A percentile compares a stretch with the other conserved stretches of the same genome.
Conservation (phyloP, 2,329 filamentous ascomycete genomes). For the Nothomitra cinnamomea region DNA sequence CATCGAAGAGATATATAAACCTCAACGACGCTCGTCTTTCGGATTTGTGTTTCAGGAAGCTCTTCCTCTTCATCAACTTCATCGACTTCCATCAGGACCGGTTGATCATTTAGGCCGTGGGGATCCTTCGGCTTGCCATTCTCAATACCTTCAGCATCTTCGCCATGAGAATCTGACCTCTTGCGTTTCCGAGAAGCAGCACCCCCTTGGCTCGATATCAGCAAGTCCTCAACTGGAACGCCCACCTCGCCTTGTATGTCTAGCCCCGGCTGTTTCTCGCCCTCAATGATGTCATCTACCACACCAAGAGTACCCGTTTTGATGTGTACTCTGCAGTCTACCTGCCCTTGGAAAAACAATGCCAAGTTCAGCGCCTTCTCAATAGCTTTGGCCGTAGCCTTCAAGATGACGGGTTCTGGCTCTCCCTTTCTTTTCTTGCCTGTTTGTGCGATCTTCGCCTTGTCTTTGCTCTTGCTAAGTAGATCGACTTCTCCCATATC, state of each 20-base stretch:
- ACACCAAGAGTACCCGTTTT: conserved; percentile 46
- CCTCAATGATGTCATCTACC: conserved; percentile 44
- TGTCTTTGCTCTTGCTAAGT: conserved; percentile 12
- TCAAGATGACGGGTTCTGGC: conserved; percentile 37
- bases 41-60: conserved; percentile 10
- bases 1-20: conserved; percentile 8
- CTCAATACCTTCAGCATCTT: background rate
- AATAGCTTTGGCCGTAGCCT: conserved; percentile 51
- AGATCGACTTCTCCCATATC: conserved; percentile 26
- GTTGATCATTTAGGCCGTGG: conserved; percentile 14
- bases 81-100: conserved; percentile 12
- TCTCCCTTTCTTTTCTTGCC: conserved; percentile 15
- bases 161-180: conserved; percentile 3
- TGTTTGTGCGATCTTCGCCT: conserved; percentile 14
- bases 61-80: conserved; percentile 9
- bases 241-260: background rate
- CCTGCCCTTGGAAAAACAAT: conserved; percentile 45
- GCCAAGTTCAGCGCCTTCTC: conserved; percentile 44
- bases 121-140: conserved; percentile 14
- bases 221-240: background rate
- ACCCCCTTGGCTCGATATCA: conserved; percentile 15
- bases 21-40: conserved; percentile 10
- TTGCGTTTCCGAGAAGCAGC: conserved; percentile 8
- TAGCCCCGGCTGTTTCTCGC: background rate
- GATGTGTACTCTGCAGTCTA: conserved; percentile 39